phyloP scores from a whole-genome alignment of 148 eudicot genomes.

The Chenopodium quinoa region DNA sequence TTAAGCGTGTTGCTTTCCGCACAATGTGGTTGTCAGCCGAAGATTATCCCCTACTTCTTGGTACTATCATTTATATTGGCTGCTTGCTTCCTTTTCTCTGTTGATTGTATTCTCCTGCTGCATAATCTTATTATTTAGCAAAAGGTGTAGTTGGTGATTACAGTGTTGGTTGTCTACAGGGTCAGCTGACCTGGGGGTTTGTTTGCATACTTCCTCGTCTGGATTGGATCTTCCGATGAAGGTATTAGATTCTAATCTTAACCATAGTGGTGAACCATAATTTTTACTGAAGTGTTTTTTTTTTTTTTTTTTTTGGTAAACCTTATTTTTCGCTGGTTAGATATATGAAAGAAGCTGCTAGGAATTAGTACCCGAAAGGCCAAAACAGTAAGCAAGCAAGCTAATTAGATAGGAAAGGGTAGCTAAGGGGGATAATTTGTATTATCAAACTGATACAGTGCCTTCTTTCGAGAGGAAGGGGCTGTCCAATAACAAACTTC shows the following conservation, averaged over 20 bases:
- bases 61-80: slow-evolving; percentile 31
- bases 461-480: no score
- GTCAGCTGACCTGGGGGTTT: slow-evolving; percentile 95
- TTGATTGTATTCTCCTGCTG: background rate
- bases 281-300: background rate
- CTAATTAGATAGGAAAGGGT: no score
- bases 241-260: slow-evolving; percentile 33
- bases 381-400: no score
- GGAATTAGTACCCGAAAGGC: no score
- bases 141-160: background rate
- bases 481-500: no score
- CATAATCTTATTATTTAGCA: background rate
- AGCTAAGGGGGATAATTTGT: no score
- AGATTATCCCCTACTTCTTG: slow-evolving; percentile 94
- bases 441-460: no score
- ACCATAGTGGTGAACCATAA: background rate
- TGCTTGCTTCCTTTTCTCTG: background rate
- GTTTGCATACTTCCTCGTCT: slow-evolving; percentile 96
- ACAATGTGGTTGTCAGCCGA: slow-evolving; percentile 98
- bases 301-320: no score
- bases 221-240: slow-evolving; percentile 99
- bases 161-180: slow-evolving; percentile 46
- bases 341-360: background rate
- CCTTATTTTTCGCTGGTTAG: background rate
- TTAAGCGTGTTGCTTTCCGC: slow-evolving; percentile 92